phyloP scores from a whole-genome alignment of 116 monocot species.

The Iris pallida region DNA sequence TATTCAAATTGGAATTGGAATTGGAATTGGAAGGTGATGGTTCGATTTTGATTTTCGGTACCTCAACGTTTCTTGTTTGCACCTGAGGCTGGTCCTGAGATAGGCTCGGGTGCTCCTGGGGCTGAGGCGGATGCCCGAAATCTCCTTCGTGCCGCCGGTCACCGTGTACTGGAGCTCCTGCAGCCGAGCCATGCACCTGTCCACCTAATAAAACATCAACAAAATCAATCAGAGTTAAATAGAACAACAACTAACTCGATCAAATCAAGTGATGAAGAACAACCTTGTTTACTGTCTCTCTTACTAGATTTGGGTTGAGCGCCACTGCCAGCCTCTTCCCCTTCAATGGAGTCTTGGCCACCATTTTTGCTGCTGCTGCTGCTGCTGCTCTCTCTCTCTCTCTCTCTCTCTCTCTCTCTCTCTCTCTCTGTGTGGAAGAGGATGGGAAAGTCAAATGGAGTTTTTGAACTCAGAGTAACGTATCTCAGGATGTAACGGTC shows the following conservation, averaged over 20 bases:
- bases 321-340: conserved; percentile 39
- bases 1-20: background rate
- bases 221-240: background rate
- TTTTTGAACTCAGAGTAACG: too few species aligned
- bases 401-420: conserved; percentile 15
- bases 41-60: conserved; percentile 1
- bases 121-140: conserved; percentile 66
- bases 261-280: background rate
- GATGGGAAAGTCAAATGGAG: background rate
- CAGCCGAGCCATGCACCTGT: conserved; percentile 77
- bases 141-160: conserved; percentile 52
- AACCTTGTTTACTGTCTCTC: conserved; percentile 74
- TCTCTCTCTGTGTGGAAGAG: background rate
- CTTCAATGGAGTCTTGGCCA: conserved; percentile 63
- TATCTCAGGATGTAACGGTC: conserved; percentile 24
- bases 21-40: too few species aligned
- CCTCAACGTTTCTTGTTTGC: conserved; percentile 78
- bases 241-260: background rate
- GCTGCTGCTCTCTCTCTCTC: conserved; percentile 7
- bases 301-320: conserved; percentile 57
- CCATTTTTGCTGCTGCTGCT: conserved; percentile 39
- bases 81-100: conserved; percentile 68
- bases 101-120: conserved; percentile 80
- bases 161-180: conserved; percentile 89
- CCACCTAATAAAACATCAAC: conserved; percentile 42